A percentile compares a stretch with the other conserved stretches of the same genome.
phyloP scores from a whole-genome alignment of 306 rosid species.

The Fragaria ananassa region DNA sequence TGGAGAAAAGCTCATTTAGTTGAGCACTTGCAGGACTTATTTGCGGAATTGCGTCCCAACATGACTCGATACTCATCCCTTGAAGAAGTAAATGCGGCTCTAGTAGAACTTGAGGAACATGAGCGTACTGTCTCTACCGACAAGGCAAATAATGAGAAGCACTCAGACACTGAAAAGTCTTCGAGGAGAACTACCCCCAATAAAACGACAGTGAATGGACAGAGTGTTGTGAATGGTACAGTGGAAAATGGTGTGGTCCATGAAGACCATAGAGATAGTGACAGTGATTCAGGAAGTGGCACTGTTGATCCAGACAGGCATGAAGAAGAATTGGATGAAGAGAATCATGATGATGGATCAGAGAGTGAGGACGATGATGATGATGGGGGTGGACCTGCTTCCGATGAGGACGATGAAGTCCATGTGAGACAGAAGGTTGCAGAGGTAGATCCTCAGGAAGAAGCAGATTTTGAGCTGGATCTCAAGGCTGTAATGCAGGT shows the following conservation, averaged over 20 bases:
- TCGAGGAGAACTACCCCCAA: slow-evolving; percentile 46
- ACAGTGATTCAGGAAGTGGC: slow-evolving; percentile 85
- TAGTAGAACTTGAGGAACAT: slow-evolving; percentile 82
- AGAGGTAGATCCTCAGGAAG: slow-evolving; percentile 86
- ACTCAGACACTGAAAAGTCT: slow-evolving; percentile 62
- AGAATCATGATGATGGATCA: slow-evolving; percentile 71
- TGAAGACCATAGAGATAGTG: slow-evolving; percentile 65
- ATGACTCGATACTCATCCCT: slow-evolving; percentile 76
- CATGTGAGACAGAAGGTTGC: slow-evolving; percentile 85
- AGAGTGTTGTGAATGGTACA: slow-evolving; percentile 51
- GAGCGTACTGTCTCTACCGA: slow-evolving; percentile 56
- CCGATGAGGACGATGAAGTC: slow-evolving; percentile 97
- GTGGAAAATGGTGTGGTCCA: slow-evolving; percentile 63
- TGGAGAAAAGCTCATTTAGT: slow-evolving; percentile 19
- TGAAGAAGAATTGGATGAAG: slow-evolving; percentile 81
- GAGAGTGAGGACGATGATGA: slow-evolving; percentile 83
- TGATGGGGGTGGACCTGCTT: slow-evolving; percentile 71
- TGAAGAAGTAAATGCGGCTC: slow-evolving; percentile 86
- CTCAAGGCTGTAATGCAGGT: slow-evolving; percentile 94
- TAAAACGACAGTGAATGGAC: slow-evolving; percentile 48
- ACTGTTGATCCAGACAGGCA: slow-evolving; percentile 64
- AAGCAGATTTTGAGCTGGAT: slow-evolving; percentile 84
- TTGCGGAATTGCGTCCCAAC: slow-evolving; percentile 90
- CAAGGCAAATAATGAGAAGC: slow-evolving; percentile 67
- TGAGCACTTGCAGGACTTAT: slow-evolving; percentile 61